Conservation (phyloP, 352 stramenopile species). For the Phytophthora pistaciae region DNA sequence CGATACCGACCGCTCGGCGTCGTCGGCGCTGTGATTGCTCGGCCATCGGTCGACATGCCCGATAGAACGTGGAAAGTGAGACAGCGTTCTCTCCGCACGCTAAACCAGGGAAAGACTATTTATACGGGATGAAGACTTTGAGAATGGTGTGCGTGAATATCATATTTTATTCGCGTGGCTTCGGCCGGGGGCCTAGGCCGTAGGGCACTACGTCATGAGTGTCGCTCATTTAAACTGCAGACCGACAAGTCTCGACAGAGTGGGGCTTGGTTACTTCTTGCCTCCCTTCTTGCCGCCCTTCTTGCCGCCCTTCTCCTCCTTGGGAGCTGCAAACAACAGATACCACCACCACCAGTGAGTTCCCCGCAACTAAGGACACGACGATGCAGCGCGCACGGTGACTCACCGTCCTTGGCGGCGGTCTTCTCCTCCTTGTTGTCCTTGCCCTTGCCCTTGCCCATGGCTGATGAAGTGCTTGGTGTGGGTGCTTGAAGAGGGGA, state of each 20-base stretch:
- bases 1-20: slow-evolving; percentile 10
- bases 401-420: slow-evolving; percentile 49
- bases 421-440: slow-evolving; percentile 44
- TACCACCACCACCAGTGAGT: slow-evolving; percentile 8
- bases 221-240: slow-evolving; percentile 7
- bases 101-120: slow-evolving; percentile 14
- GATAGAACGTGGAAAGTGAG: not conserved
- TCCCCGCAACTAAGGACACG: not conserved
- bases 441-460: slow-evolving; percentile 47
- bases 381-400: not conserved
- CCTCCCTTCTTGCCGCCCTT: slow-evolving; percentile 61
- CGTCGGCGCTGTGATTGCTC: not conserved
- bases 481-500: slow-evolving; percentile 18
- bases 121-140: slow-evolving; percentile 5
- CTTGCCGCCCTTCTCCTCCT: slow-evolving; percentile 43
- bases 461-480: slow-evolving; percentile 5
- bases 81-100: not conserved
- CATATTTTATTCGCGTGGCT: slow-evolving; percentile 27
- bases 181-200: slow-evolving; percentile 9
- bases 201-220: slow-evolving; percentile 12
- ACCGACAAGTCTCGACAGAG: not conserved
- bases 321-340: slow-evolving; percentile 28
- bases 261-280: slow-evolving; percentile 56
- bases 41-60: slow-evolving; percentile 12
- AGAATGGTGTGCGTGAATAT: not conserved